Percentiles rank a stretch among this genome's conserved stretches.
Evolutionary conservation across 2,329 filamentous ascomycete genomes (phyloP).

Genomic region (Xylaria multiplex): DNA sequence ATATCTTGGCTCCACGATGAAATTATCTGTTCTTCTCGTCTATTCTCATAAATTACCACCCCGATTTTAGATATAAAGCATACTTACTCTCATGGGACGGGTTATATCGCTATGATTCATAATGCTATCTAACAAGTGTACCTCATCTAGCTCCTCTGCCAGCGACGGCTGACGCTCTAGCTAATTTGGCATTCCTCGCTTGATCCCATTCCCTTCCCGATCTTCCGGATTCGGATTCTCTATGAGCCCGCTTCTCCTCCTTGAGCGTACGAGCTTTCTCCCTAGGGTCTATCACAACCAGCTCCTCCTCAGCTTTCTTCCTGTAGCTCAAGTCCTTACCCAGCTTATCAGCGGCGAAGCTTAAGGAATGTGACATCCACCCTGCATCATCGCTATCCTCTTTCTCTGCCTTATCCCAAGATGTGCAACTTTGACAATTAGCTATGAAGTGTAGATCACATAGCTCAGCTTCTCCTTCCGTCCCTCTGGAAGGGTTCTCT

Average conservation of each 20-base stretch:
- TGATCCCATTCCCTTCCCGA: conserved; percentile 69
- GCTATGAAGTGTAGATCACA: conserved; percentile 97
- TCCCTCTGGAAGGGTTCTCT: conserved; percentile 47
- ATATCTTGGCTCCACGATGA: neutral
- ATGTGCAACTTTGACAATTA: conserved; percentile 89
- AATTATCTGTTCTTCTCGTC: neutral
- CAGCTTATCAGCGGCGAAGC: conserved; percentile 86
- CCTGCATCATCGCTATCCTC: conserved; percentile 69
- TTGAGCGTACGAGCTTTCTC: conserved; percentile 80
- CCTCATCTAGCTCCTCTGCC: conserved; percentile 66
- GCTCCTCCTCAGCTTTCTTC: conserved; percentile 87
- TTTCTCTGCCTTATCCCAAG: conserved; percentile 74
- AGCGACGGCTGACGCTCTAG: conserved; percentile 62
- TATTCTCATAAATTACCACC: neutral
- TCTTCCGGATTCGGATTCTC: conserved; percentile 62
- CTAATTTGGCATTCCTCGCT: conserved; percentile 66
- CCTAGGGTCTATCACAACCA: conserved; percentile 91
- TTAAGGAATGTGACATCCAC: conserved; percentile 89
- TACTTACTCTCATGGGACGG: neutral
- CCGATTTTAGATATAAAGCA: neutral
- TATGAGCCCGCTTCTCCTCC: conserved; percentile 69
- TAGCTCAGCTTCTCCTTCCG: conserved; percentile 76
- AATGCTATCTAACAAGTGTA: neutral
- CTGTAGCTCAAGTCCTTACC: conserved; percentile 94
- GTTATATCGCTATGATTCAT: conserved; percentile 8